A percentile compares a stretch with the other conserved stretches of the same genome.
Evolutionary conservation across 148 eudicot genomes (phyloP).

Genomic region (Arbutus unedo): DNA sequence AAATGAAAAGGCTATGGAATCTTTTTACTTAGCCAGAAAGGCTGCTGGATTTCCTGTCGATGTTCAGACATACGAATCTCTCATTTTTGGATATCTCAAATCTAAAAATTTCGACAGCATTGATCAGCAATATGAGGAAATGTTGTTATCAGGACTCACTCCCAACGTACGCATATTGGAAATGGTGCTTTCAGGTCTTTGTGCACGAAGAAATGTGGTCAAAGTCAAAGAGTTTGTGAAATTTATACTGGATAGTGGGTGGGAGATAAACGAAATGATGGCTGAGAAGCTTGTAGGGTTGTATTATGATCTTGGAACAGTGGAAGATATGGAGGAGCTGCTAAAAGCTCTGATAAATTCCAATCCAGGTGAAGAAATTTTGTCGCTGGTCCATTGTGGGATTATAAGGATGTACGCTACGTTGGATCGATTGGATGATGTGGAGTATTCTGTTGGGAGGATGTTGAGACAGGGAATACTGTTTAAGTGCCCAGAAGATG

Average conservation of each 20-base stretch:
- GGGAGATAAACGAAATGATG: slow-evolving; percentile 21
- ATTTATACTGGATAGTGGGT: slow-evolving; percentile 21
- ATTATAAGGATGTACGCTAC: slow-evolving; percentile 37
- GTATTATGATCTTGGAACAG: slow-evolving; percentile 22
- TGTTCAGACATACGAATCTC: slow-evolving; percentile 35
- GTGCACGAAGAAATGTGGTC: slow-evolving; percentile 25
- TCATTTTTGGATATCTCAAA: slow-evolving; percentile 37
- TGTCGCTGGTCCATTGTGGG: slow-evolving; percentile 29
- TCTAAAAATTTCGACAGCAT: slow-evolving; percentile 27
- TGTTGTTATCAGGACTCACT: slow-evolving; percentile 35
- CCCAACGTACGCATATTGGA: slow-evolving; percentile 38
- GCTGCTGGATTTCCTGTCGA: slow-evolving; percentile 42
- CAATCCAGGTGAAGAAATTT: slow-evolving; percentile 28
- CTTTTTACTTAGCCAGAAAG: slow-evolving; percentile 36
- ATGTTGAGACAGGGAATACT: slow-evolving; percentile 45
- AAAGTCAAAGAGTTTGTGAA: slow-evolving; percentile 33
- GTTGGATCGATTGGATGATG: slow-evolving; percentile 47
- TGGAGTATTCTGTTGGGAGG: slow-evolving; percentile 50
- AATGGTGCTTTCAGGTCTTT: slow-evolving; percentile 32
- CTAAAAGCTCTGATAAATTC: slow-evolving; percentile 25
- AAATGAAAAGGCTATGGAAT: slow-evolving; percentile 37
- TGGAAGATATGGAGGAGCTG: slow-evolving; percentile 43
- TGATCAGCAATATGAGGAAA: slow-evolving; percentile 40
- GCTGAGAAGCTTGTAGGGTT: slow-evolving; percentile 33
- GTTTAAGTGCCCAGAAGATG: slow-evolving; percentile 35